phyloP scores from a whole-genome alignment of 345 rosid genomes.

The Hibiscus syriacus region DNA sequence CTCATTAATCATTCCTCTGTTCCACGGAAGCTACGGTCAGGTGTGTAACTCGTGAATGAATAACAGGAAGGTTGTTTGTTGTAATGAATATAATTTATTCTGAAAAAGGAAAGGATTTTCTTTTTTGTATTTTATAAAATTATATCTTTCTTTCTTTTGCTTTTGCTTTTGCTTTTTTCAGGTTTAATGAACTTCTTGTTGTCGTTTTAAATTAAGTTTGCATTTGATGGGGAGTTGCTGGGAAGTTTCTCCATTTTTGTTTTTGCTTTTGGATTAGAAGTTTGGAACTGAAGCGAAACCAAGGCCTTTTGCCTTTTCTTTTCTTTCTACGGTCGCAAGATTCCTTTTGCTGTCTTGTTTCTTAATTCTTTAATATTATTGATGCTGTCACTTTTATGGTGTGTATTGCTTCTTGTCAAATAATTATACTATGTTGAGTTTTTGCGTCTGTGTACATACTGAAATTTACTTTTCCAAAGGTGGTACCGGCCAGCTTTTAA shows the following conservation, averaged over 20 bases:
- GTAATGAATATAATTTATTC: not conserved
- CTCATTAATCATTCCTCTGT: conserved; percentile 69
- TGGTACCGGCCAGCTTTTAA: conserved; percentile 16
- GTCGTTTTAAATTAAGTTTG: conserved; percentile 11
- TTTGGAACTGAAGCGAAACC: conserved; percentile 43
- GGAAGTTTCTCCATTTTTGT: conserved; percentile 46
- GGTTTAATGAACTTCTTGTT: conserved; percentile 1
- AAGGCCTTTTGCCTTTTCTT: conserved; percentile 28
- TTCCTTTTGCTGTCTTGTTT: conserved; percentile 25
- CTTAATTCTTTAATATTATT: conserved; percentile 14
- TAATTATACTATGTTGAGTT: conserved; percentile 8
- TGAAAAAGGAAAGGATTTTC: not conserved
- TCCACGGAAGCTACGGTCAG: conserved; percentile 95
- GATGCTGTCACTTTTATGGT: conserved; percentile 16
- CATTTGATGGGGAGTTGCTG: conserved; percentile 27
- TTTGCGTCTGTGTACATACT: not conserved
- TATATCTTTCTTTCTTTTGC: conserved; percentile 1
- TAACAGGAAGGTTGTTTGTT: not conserved
- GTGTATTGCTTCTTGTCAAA: conserved; percentile 21
- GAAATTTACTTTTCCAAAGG: conserved; percentile 23
- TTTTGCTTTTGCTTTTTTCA: not conserved
- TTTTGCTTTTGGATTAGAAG: conserved; percentile 32
- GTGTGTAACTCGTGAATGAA: conserved; percentile 36
- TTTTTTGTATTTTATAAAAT: not conserved
- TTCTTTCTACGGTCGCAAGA: conserved; percentile 42